Evolutionary conservation across 306 rosid genomes (phyloP).

Genomic region (Cicer arietinum): DNA sequence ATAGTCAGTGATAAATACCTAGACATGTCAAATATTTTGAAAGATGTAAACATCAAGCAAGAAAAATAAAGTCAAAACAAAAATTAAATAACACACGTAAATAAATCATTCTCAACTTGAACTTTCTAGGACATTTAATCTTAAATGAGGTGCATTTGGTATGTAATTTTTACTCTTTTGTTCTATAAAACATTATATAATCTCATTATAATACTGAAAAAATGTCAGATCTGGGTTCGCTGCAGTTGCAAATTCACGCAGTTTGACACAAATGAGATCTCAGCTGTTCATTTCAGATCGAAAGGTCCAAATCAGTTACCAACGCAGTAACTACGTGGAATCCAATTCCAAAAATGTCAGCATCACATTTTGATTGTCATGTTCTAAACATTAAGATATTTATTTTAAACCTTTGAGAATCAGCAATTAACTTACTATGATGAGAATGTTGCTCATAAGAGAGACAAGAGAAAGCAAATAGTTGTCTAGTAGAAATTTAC

Average conservation of each 20-base stretch:
- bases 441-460: not conserved
- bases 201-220: not conserved
- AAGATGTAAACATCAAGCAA: constrained; percentile 37
- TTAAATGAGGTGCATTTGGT: constrained; percentile 19
- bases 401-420: not conserved
- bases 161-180: constrained; percentile 18
- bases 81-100: not conserved
- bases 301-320: too few species aligned
- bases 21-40: constrained; percentile 42
- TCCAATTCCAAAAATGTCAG: not conserved
- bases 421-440: constrained; percentile 24
- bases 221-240: not conserved
- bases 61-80: constrained; percentile 16
- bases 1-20: constrained; percentile 86
- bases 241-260: too few species aligned
- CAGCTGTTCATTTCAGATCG: too few species aligned
- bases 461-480: not conserved
- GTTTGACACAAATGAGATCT: too few species aligned
- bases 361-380: constrained; percentile 16
- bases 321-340: too few species aligned
- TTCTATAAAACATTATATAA: constrained; percentile 30
- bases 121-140: constrained; percentile 5
- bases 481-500: constrained; percentile 18
- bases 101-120: constrained; percentile 16
- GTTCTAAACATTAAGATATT: not conserved